These are phyloP conservation scores for Choricystis sp. DNA, from an alignment of 139 green algal species.

Conservation along the genomic window DNA sequence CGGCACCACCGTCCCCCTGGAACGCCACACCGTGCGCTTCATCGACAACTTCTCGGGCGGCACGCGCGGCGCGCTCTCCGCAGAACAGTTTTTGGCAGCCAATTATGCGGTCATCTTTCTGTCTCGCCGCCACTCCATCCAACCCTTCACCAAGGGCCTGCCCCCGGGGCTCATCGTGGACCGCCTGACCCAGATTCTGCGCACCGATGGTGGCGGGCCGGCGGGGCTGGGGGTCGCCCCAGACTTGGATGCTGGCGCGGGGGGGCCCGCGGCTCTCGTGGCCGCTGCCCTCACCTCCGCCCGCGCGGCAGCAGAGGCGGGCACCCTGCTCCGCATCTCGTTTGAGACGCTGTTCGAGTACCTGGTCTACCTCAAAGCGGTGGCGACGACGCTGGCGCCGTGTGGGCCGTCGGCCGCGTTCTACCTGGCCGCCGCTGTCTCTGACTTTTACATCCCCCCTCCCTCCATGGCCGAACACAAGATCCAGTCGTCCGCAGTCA, in stretches of 20 bases:
- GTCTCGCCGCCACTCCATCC: slow-evolving; percentile 49
- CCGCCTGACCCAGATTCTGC: slow-evolving; percentile 10
- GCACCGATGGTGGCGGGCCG: background rate
- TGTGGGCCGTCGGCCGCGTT: slow-evolving; percentile 46
- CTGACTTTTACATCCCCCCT: slow-evolving; percentile 95
- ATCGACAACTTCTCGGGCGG: slow-evolving; percentile 96
- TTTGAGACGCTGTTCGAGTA: slow-evolving; percentile 97
- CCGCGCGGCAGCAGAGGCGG: background rate
- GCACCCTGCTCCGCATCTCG: slow-evolving; percentile 45
- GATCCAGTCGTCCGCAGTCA: slow-evolving; percentile 65
- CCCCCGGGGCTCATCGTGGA: slow-evolving; percentile 21
- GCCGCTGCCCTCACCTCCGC: background rate
- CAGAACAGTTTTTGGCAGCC: slow-evolving; percentile 66
- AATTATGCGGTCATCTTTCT: slow-evolving; percentile 92
- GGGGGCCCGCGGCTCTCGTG: background rate
- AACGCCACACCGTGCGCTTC: slow-evolving; percentile 85
- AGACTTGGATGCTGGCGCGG: background rate
- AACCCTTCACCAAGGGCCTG: slow-evolving; percentile 61
- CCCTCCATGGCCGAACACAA: slow-evolving; percentile 84
- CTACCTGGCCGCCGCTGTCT: slow-evolving; percentile 95
- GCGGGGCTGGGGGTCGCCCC: background rate
- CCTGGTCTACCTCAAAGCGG: slow-evolving; percentile 47
- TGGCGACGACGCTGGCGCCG: slow-evolving; percentile 26
- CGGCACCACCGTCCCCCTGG: slow-evolving; percentile 89
- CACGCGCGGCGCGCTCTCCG: slow-evolving; percentile 66